Base-by-base conservation (phyloP, 768 basidiomycete genomes). In the Podaxis sp. region DNA sequence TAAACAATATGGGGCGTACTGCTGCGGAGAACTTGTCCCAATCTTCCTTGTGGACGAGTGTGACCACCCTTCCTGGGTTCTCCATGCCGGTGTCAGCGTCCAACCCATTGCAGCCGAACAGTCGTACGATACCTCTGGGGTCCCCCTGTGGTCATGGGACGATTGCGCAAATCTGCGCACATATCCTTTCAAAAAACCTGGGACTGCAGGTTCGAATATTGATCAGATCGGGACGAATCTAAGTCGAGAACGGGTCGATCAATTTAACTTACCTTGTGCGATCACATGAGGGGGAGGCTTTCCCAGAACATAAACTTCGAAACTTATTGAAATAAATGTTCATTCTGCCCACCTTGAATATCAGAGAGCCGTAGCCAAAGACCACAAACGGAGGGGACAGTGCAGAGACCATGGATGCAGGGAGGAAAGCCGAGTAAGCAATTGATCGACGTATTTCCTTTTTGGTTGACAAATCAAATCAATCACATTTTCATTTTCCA, bases 91-190 rank as follows among this genome's bases (percentile, higher is more conserved):
- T n/a, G 12, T 55, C 36, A 51, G 49, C 6, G 22, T 5, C 11
- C 33, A 19, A 22, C 12, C 11, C 8, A 24, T 11, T 12, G 19
- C 28, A 55, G 60, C 52, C 6, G 9, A 6, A 33, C 36, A 8
- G 39, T 8, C 19, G 2, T 22, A 61, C 74, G 57, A 7, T 42
- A 91, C 89, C 78, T 94, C 89, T 2, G 87, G 91, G 0, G 94
- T 96, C 19, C 95, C 95, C 11, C 95, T 83, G 74, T 98, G 95
- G 70, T 98, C 95, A 71, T 94, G 92, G 61, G 93, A 96, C 70
- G 86, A 84, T 75, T 96, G 94, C 0, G 95, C 93, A 69, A 97
- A 97, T 28, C 95, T 80, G 1, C 95, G 84, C 0, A 96, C 92
- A 64, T 94, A 95, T 38, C 92, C 92, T 75, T 95, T 96, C 67